phyloP scores from a whole-genome alignment of 768 basidiomycete genomes.

The Myochromella boudieri region DNA sequence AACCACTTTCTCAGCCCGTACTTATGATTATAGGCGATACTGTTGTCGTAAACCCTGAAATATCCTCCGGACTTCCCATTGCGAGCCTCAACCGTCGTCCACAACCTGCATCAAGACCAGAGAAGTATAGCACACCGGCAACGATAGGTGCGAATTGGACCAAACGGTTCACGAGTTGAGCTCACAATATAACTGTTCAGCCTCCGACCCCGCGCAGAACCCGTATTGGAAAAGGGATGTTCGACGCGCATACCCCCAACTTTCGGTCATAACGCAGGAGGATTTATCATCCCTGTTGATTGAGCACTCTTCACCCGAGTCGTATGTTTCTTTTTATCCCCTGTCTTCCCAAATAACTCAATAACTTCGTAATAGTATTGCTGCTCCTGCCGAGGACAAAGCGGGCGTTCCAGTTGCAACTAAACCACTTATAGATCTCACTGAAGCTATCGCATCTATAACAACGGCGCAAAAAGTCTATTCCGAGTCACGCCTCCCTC shows the following conservation, averaged over 20 bases:
- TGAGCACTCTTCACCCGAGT: constrained; percentile 64
- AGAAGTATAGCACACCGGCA: constrained; percentile 84
- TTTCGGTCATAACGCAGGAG: constrained; percentile 83
- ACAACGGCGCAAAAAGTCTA: constrained; percentile 57
- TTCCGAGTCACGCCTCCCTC: constrained; percentile 67
- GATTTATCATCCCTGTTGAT: constrained; percentile 81
- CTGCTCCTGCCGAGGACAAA: constrained; percentile 48
- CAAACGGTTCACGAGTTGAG: not conserved
- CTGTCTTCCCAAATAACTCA: not conserved
- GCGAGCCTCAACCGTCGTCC: constrained; percentile 74
- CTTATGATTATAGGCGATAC: constrained; percentile 62
- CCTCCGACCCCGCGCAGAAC: constrained; percentile 85
- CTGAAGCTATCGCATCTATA: constrained; percentile 70
- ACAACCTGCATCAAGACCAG: constrained; percentile 85
- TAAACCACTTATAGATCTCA: constrained; percentile 55
- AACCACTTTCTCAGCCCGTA: not conserved
- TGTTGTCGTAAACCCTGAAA: constrained; percentile 83
- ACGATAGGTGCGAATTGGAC: constrained; percentile 62
- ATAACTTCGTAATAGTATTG: constrained; percentile 39
- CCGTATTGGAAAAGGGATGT: constrained; percentile 98
- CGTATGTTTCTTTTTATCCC: constrained; percentile 49
- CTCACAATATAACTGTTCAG: constrained; percentile 33
- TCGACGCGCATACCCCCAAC: constrained; percentile 87
- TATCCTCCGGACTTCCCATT: constrained; percentile 87
- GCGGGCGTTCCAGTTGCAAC: constrained; percentile 45